These are phyloP conservation scores for Tetrapisispora pingtungensis DNA, from an alignment of 805 yeast genomes.

Conservation along the genomic window DNA sequence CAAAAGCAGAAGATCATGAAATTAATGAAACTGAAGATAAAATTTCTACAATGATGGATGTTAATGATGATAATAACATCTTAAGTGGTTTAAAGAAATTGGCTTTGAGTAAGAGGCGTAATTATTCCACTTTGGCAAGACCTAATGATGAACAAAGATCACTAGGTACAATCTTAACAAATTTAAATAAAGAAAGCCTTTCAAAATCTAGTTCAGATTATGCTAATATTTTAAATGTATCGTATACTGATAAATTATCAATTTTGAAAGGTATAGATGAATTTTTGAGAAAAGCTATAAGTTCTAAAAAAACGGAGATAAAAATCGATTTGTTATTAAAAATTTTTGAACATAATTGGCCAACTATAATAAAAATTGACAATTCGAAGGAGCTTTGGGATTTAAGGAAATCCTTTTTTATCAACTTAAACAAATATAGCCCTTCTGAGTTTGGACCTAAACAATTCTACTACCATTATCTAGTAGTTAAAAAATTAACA, in stretches of 20 bases:
- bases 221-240: neutral
- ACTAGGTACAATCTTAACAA: neutral
- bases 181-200: neutral
- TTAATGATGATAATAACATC: constrained; percentile 16
- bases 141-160: neutral
- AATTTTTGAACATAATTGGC: constrained; percentile 19
- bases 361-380: constrained; percentile 9
- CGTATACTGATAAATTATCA: neutral
- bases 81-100: constrained; percentile 22
- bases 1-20: neutral
- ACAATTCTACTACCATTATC: constrained; percentile 13
- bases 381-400: constrained; percentile 14
- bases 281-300: too few species aligned
- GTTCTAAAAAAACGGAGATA: neutral
- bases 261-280: neutral
- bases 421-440: constrained; percentile 10
- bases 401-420: constrained; percentile 12
- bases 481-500: constrained; percentile 11
- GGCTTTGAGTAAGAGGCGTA: constrained; percentile 19
- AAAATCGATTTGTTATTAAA: constrained; percentile 7
- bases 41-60: neutral
- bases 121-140: constrained; percentile 15
- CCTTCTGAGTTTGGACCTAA: constrained; percentile 5
- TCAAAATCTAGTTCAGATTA: neutral
- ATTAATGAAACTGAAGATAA: neutral